These are phyloP conservation scores for Phytophthora pseudosyringae DNA, from an alignment of 352 stramenopile species.

Conservation along the genomic window DNA sequence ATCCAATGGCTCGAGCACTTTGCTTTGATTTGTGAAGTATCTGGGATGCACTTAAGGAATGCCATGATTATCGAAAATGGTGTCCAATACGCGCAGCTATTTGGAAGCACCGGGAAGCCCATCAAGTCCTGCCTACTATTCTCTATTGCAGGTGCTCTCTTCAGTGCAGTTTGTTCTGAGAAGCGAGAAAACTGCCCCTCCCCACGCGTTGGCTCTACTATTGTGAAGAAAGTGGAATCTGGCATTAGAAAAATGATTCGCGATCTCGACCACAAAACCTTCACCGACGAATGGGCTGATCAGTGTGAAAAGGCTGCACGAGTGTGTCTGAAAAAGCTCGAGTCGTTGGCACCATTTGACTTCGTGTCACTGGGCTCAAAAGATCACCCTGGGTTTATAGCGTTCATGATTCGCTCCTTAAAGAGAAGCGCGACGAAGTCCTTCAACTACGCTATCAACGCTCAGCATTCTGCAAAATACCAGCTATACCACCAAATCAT, in stretches of 20 bases:
- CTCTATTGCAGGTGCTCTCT: conserved; percentile 31
- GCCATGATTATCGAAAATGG: conserved; percentile 48
- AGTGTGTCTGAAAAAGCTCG: conserved; percentile 48
- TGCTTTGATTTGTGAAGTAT: conserved; percentile 49
- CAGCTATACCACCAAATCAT: conserved; percentile 47
- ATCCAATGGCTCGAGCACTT: conserved; percentile 73
- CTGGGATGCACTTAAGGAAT: conserved; percentile 35
- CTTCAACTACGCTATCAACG: conserved; percentile 48
- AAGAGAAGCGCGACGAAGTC: conserved; percentile 53
- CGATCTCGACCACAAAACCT: conserved; percentile 27
- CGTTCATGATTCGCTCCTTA: conserved; percentile 46
- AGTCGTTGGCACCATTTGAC: conserved; percentile 21
- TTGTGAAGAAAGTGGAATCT: conserved; percentile 22
- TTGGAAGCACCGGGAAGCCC: conserved; percentile 13
- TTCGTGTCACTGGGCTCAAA: conserved; percentile 15
- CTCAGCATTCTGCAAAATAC: conserved; percentile 25
- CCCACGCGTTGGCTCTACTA: conserved; percentile 1
- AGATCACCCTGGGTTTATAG: conserved; percentile 22
- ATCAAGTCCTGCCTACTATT: conserved; percentile 36
- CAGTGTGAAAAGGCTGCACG: conserved; percentile 43
- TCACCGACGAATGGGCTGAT: conserved; percentile 13
- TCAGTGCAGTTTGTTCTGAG: conserved; percentile 25
- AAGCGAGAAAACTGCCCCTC: conserved; percentile 3
- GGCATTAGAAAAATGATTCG: conserved; percentile 26
- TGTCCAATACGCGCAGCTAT: conserved; percentile 37